Percentiles rank a stretch among this genome's conserved stretches.
Conservation (phyloP, 2,329 filamentous ascomycete genomes). For the Aspergillus versicolor region DNA sequence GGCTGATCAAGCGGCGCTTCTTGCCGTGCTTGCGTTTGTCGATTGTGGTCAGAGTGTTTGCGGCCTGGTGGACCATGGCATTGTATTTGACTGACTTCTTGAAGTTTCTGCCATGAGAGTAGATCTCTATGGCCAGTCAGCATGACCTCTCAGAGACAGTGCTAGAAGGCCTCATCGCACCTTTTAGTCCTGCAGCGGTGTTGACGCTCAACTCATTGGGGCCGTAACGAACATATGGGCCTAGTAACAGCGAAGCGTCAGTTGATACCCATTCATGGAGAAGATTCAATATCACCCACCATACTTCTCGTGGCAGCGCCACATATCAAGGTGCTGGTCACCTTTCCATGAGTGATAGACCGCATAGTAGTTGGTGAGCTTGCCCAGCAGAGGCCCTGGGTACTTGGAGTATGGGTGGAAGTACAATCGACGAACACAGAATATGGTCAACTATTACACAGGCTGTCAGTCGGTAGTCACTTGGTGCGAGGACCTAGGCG, state of each 20-base stretch:
- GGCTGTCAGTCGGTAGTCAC: neutral
- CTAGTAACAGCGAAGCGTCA: neutral
- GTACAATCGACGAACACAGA: neutral
- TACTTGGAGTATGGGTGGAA: constrained; percentile 1
- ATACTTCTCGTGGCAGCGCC: constrained; percentile 3
- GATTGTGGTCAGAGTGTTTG: neutral
- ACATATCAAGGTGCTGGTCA: neutral
- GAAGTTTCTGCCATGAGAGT: neutral
- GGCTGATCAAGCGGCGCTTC: neutral
- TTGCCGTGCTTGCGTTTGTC: neutral
- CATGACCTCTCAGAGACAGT: neutral
- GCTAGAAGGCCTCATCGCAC: neutral
- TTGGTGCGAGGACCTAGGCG: neutral
- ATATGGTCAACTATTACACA: constrained; percentile 33
- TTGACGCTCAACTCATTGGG: neutral
- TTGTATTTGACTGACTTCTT: neutral
- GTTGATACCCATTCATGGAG: neutral
- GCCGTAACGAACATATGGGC: neutral
- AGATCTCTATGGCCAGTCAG: neutral
- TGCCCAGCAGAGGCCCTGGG: neutral
- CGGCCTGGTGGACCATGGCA: neutral
- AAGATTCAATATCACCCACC: neutral
- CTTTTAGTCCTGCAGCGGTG: neutral
- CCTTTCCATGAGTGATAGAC: neutral
- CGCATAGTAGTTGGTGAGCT: neutral